phyloP scores from a whole-genome alignment of 805 yeast genomes.

The Barnettozyma vustinii region DNA sequence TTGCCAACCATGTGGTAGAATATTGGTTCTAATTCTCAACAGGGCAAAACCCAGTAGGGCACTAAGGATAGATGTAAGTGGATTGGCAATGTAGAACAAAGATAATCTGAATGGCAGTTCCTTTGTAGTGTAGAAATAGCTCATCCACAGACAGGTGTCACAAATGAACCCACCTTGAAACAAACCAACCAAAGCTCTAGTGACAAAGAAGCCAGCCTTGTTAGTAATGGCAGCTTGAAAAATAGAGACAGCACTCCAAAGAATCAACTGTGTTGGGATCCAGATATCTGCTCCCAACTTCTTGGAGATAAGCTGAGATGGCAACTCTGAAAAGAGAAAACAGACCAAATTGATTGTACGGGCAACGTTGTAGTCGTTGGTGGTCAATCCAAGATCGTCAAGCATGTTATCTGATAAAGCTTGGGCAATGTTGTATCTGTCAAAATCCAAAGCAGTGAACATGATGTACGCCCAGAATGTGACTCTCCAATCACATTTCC shows the following conservation, averaged over 20 bases:
- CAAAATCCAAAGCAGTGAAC: slow-evolving; percentile 55
- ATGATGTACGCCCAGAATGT: slow-evolving; percentile 52
- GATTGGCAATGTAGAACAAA: slow-evolving; percentile 53
- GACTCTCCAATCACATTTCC: slow-evolving; percentile 52
- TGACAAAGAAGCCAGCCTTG: slow-evolving; percentile 38
- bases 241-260: slow-evolving; percentile 54
- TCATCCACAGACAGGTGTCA: slow-evolving; percentile 56
- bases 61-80: slow-evolving; percentile 40
- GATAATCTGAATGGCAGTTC: slow-evolving; percentile 58
- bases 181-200: slow-evolving; percentile 48
- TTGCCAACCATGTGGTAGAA: slow-evolving; percentile 32
- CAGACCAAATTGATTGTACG: slow-evolving; percentile 47
- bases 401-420: slow-evolving; percentile 54
- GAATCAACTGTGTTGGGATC: slow-evolving; percentile 51
- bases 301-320: slow-evolving; percentile 63
- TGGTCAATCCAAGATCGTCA: slow-evolving; percentile 45
- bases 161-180: slow-evolving; percentile 71
- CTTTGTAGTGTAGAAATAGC: slow-evolving; percentile 55
- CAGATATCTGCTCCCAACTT: slow-evolving; percentile 56
- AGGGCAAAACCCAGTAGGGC: slow-evolving; percentile 51
- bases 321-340: slow-evolving; percentile 54
- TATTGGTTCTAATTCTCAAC: slow-evolving; percentile 41
- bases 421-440: slow-evolving; percentile 51
- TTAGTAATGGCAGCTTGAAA: slow-evolving; percentile 41
- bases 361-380: slow-evolving; percentile 55